Evolutionary conservation across 371 early-diverging fungal species (phyloP), one percentile per base, ranked within the genome.

Genomic region (Lichtheimia ramosa): DNA sequence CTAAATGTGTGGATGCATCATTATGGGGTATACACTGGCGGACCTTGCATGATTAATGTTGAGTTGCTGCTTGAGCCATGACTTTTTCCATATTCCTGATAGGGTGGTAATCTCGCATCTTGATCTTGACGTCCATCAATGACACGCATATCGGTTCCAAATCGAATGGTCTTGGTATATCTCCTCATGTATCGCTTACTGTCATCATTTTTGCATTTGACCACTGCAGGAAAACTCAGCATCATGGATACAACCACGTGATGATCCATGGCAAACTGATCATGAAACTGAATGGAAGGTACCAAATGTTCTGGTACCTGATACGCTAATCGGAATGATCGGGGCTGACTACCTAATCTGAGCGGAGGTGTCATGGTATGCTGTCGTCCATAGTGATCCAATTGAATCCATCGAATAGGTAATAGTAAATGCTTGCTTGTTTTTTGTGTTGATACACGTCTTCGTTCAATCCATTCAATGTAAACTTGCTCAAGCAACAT

Each of bases 201-300:
- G 34, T 34, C 34, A 34, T 34, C 34, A 34, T 34, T 34, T 16
- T 21, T 46, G 21, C 46, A 46, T 3, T 21, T n/a, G 18, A 46
- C 46, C n/a, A 46, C 18, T 15, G 41, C 56, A 3, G 56, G 56
- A 24, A 43, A 55, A 27, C 56, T 55, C 16, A 55, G 7, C 23
- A 55, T 12, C 15, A 55, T 40, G 21, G 56, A 43, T 8, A 55
- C 43, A 43, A 23, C 23, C 43, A 55, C 21, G 16, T 13, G 41
- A 15, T 55, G 56, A 16, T 55, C 43, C 16, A 55, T 55, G 14
- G 5, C 24, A 43, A 42, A 43, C 15, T 55, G 21, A 5, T n/a
- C 7, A 7, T n/a, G 18, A 46, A 18, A 46, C 10, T n/a, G n/a
- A 5, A 16, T 21, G 5, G 46, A 46, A 46, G 46, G 46, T 2